These are phyloP conservation scores for Termitomyces heimii DNA, from an alignment of 768 basidiomycete genomes.

Conservation along the genomic window DNA sequence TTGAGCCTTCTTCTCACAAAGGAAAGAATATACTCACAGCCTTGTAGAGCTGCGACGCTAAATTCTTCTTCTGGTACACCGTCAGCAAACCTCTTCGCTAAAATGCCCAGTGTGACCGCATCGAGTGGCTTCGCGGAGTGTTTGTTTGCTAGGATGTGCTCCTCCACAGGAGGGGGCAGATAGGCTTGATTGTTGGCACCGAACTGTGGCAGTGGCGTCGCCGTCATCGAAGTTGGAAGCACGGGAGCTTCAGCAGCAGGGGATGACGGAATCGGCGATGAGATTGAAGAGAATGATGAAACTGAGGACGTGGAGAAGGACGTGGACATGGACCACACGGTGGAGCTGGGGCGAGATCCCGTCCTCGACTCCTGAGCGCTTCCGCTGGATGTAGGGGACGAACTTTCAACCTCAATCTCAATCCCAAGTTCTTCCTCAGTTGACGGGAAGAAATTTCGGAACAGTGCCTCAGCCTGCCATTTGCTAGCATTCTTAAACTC, in stretches of 20 bases:
- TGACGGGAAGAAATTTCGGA: constrained; percentile 88
- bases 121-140: constrained; percentile 65
- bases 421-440: constrained; percentile 41
- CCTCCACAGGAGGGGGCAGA: constrained; percentile 58
- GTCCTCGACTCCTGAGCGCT: neutral
- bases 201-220: constrained; percentile 32
- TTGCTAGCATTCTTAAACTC: constrained; percentile 85
- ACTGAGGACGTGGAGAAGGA: constrained; percentile 20
- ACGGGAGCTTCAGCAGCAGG: constrained; percentile 19
- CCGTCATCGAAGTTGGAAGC: constrained; percentile 12
- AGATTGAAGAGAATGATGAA: constrained; percentile 30
- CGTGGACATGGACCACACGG: constrained; percentile 18
- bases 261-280: constrained; percentile 36
- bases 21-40: constrained; percentile 54
- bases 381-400: constrained; percentile 2
- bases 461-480: constrained; percentile 81
- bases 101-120: constrained; percentile 51
- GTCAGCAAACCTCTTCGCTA: constrained; percentile 78
- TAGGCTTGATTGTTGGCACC: constrained; percentile 56
- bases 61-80: constrained; percentile 82
- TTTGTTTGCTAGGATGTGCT: constrained; percentile 49
- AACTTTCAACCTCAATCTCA: constrained; percentile 26
- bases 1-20: constrained; percentile 3
- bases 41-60: constrained; percentile 86
- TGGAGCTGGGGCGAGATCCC: constrained; percentile 12